Percentiles rank a stretch among this genome's conserved stretches.
phyloP scores from a whole-genome alignment of 2,329 filamentous ascomycete species.

The Fonsecaea pedrosoi region DNA sequence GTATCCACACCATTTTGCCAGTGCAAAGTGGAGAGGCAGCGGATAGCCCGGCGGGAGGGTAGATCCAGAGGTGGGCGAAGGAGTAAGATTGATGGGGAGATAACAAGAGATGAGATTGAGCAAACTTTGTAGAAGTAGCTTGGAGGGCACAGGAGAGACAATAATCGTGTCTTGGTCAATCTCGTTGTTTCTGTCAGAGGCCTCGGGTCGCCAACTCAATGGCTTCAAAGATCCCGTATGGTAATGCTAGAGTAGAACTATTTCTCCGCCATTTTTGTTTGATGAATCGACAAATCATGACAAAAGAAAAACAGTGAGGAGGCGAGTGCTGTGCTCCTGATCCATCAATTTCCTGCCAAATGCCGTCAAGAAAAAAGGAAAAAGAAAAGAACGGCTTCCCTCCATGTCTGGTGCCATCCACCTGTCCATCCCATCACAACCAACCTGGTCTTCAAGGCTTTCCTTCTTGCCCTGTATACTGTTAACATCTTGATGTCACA shows the following conservation, averaged over 20 bases:
- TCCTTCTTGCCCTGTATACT: conserved; percentile 1
- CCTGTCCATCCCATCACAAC: conserved; percentile 1
- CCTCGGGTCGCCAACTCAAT: background rate
- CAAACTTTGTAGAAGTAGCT: background rate
- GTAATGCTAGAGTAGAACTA: background rate
- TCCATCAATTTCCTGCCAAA: background rate
- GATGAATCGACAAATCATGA: background rate
- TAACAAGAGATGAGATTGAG: background rate
- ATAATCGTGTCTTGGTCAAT: background rate
- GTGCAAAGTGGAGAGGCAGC: background rate
- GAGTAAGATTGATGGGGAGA: background rate
- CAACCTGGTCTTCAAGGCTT: background rate
- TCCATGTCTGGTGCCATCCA: conserved; percentile 7
- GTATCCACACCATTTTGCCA: background rate
- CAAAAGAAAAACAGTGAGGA: conserved; percentile 6
- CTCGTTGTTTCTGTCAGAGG: background rate
- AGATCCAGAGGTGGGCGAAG: background rate
- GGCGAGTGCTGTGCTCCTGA: conserved; percentile 8
- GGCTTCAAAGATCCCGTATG: background rate
- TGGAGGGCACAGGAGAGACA: background rate
- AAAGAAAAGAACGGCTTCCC: background rate
- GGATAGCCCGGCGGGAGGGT: background rate
- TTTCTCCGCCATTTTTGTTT: background rate
- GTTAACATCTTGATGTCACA: conserved; percentile 12
- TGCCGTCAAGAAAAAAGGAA: background rate